These are phyloP conservation scores for Morella rubra DNA, from an alignment of 306 rosid genomes.

Conservation along the genomic window DNA sequence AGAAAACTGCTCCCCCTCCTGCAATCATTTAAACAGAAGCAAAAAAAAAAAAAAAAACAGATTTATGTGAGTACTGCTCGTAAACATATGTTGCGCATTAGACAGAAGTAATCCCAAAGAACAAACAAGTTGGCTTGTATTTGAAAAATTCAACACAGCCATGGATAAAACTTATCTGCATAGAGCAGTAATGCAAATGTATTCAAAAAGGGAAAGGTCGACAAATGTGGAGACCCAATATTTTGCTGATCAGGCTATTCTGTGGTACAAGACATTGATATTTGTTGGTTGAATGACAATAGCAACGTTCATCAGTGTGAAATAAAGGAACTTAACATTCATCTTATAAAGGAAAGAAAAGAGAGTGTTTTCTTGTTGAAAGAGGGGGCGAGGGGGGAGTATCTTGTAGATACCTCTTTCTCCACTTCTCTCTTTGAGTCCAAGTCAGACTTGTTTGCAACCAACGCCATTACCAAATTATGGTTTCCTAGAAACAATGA, in stretches of 20 bases:
- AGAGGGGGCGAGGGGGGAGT: background rate
- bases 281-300: background rate
- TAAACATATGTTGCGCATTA: background rate
- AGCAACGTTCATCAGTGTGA: background rate
- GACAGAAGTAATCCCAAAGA: background rate
- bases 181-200: background rate
- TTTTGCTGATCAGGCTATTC: background rate
- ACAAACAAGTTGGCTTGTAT: background rate
- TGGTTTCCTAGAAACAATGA: slow-evolving; percentile 48
- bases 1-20: slow-evolving; percentile 79
- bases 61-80: background rate
- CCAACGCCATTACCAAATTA: slow-evolving; percentile 74
- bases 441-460: slow-evolving; percentile 75
- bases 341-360: background rate
- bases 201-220: background rate
- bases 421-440: slow-evolving; percentile 64
- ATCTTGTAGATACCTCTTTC: slow-evolving; percentile 50
- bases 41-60: background rate
- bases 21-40: slow-evolving; percentile 3
- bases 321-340: background rate
- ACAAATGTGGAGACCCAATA: background rate
- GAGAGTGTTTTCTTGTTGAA: background rate
- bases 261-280: background rate
- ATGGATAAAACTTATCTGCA: background rate
- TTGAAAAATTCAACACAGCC: background rate